Conservation (phyloP, 495 filamentous ascomycete genomes). For the Neurospora sp. region DNA sequence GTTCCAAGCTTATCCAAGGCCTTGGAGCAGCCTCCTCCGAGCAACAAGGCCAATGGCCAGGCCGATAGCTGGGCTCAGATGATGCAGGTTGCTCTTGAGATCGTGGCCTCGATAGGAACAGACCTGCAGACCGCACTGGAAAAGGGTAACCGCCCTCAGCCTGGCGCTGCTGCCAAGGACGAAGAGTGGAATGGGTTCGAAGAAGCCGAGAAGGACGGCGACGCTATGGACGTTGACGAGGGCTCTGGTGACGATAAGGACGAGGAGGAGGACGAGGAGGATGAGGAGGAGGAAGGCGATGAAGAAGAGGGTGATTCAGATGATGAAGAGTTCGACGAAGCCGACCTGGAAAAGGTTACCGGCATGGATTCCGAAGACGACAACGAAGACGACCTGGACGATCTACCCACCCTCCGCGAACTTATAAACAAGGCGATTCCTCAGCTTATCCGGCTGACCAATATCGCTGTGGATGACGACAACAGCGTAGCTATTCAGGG, state of each 20-base stretch:
- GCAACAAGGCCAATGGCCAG: constrained; percentile 17
- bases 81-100: constrained; percentile 42
- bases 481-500: constrained; percentile 27
- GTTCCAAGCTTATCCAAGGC: constrained; percentile 32
- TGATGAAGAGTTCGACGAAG: constrained; percentile 26
- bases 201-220: constrained; percentile 23
- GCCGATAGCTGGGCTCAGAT: constrained; percentile 22
- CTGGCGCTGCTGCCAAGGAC: constrained; percentile 5
- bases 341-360: constrained; percentile 49
- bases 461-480: constrained; percentile 9
- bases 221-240: constrained; percentile 20
- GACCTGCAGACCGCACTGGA: constrained; percentile 36
- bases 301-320: constrained; percentile 24
- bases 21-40: constrained; percentile 22
- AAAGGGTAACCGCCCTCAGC: constrained; percentile 21
- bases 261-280: constrained; percentile 22
- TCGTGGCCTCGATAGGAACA: constrained; percentile 50
- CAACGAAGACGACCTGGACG: constrained; percentile 26
- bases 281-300: constrained; percentile 20
- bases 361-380: constrained; percentile 33
- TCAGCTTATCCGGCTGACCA: constrained; percentile 33
- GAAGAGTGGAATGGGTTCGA: constrained; percentile 22
- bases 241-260: constrained; percentile 27
- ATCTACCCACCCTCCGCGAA: constrained; percentile 35
- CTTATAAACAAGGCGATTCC: constrained; percentile 42